Conservation (phyloP, 768 basidiomycete species). For the Lentinula sp. region DNA sequence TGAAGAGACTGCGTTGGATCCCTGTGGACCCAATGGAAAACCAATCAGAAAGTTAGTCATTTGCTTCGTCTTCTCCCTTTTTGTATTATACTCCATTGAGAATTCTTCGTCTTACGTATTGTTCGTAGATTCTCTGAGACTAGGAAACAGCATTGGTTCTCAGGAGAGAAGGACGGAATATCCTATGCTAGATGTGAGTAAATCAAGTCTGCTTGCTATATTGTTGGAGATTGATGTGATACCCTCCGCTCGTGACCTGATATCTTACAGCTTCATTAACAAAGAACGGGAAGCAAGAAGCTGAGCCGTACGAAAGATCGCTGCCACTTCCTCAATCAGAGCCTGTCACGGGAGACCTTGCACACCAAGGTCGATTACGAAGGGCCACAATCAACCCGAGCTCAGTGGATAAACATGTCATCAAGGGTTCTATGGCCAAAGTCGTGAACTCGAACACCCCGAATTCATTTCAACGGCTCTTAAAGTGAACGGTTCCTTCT, state of each 20-base stretch:
- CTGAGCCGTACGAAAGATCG: constrained; percentile 12
- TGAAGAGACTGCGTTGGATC: constrained; percentile 42
- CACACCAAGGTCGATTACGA: constrained; percentile 33
- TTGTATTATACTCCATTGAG: neutral
- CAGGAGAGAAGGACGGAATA: constrained; percentile 45
- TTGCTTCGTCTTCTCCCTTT: neutral
- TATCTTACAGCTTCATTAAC: neutral
- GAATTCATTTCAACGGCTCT: constrained; percentile 19
- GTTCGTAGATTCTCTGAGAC: constrained; percentile 50
- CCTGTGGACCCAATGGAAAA: constrained; percentile 49
- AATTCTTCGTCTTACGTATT: neutral
- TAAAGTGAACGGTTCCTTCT: constrained; percentile 3
- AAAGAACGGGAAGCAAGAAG: constrained; percentile 7
- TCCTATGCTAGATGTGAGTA: constrained; percentile 45
- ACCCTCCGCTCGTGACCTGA: neutral
- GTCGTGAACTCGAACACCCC: constrained; percentile 28
- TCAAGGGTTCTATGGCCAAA: constrained; percentile 52
- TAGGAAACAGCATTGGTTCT: constrained; percentile 57
- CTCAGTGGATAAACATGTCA: constrained; percentile 40
- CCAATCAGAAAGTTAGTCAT: constrained; percentile 53
- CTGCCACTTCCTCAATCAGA: constrained; percentile 31
- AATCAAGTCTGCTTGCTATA: neutral
- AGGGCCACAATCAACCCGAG: constrained; percentile 29
- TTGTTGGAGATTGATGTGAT: constrained; percentile 2
- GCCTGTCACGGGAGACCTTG: constrained; percentile 26